Evolutionary conservation across 2,329 filamentous ascomycete species (phyloP).

Genomic region (Nothopassalora personata): DNA sequence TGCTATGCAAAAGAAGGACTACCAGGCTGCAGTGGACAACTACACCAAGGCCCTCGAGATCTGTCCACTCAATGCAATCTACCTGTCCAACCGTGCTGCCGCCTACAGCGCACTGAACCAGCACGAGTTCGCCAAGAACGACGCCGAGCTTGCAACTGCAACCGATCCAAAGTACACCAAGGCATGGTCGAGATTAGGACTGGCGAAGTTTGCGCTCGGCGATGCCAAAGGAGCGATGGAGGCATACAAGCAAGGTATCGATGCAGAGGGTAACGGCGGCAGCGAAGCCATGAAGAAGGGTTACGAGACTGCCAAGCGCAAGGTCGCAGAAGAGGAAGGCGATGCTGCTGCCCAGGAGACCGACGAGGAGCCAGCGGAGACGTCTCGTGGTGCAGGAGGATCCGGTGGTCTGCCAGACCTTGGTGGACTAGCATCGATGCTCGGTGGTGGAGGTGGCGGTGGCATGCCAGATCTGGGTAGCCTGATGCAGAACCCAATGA

Average conservation of each 20-base stretch:
- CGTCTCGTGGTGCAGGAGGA: constrained; percentile 30
- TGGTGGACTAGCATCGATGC: constrained; percentile 39
- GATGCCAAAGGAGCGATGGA: constrained; percentile 91
- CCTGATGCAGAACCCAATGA: constrained; percentile 98
- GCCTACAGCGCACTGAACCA: constrained; percentile 81
- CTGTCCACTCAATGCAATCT: constrained; percentile 83
- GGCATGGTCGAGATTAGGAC: constrained; percentile 88
- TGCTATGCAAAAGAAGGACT: constrained; percentile 93
- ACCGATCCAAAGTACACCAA: constrained; percentile 93
- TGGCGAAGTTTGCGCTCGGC: constrained; percentile 85
- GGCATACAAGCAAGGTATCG: constrained; percentile 87
- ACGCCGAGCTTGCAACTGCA: constrained; percentile 84
- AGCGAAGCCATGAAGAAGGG: constrained; percentile 98
- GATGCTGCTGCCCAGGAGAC: constrained; percentile 36
- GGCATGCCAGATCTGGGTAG: constrained; percentile 83
- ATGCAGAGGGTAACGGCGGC: constrained; percentile 87
- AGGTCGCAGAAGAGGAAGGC: constrained; percentile 71
- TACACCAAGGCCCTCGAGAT: constrained; percentile 84
- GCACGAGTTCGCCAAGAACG: constrained; percentile 75
- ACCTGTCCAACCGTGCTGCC: constrained; percentile 93
- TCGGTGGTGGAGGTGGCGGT: constrained; percentile 57
- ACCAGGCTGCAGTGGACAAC: constrained; percentile 70
- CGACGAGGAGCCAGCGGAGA: constrained; percentile 16
- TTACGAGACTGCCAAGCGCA: constrained; percentile 84
- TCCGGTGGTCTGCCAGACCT: constrained; percentile 43